A percentile compares a stretch with the other conserved stretches of the same genome.
Evolutionary conservation across 495 filamentous ascomycete species (phyloP).

Genomic region (Penicillium bovifimosum): DNA sequence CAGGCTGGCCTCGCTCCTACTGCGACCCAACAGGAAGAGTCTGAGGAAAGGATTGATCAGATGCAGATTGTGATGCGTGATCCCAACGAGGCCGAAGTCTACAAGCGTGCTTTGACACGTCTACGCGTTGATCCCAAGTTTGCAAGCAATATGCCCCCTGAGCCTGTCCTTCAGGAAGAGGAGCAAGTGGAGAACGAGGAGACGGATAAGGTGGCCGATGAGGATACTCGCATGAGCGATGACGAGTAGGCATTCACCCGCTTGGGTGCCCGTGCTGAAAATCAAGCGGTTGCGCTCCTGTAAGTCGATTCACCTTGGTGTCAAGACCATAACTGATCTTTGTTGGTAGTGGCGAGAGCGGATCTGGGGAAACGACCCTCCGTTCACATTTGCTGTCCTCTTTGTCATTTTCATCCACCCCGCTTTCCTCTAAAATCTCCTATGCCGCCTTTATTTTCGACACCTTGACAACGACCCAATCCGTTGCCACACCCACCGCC

Average conservation of each 20-base stretch:
- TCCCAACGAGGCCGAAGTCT: slow-evolving; percentile 47
- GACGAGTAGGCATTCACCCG: slow-evolving; percentile 57
- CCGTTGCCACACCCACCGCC: slow-evolving; percentile 85
- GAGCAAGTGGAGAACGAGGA: slow-evolving; percentile 20
- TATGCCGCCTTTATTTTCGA: slow-evolving; percentile 94
- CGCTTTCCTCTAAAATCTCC: slow-evolving; percentile 85
- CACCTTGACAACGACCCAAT: slow-evolving; percentile 95
- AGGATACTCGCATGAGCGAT: slow-evolving; percentile 24
- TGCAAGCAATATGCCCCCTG: slow-evolving; percentile 33
- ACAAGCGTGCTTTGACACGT: slow-evolving; percentile 42
- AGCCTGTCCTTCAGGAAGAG: slow-evolving; percentile 22
- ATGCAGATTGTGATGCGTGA: slow-evolving; percentile 51
- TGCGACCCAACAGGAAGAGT: slow-evolving; percentile 23
- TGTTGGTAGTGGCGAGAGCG: slow-evolving; percentile 75
- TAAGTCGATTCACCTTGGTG: slow-evolving; percentile 48
- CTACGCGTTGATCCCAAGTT: slow-evolving; percentile 44
- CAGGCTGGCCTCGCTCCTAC: slow-evolving; percentile 41
- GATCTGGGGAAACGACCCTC: slow-evolving; percentile 90
- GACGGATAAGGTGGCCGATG: slow-evolving; percentile 9
- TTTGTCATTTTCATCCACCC: slow-evolving; percentile 81
- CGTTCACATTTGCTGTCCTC: slow-evolving; percentile 81
- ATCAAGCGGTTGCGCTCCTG: slow-evolving; percentile 89
- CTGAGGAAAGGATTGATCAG: slow-evolving; percentile 47
- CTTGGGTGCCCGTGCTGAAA: slow-evolving; percentile 83
- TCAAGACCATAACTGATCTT: background rate